Evolutionary conservation across 129 eudicot genomes (phyloP).

Genomic region (Arctium minus): DNA sequence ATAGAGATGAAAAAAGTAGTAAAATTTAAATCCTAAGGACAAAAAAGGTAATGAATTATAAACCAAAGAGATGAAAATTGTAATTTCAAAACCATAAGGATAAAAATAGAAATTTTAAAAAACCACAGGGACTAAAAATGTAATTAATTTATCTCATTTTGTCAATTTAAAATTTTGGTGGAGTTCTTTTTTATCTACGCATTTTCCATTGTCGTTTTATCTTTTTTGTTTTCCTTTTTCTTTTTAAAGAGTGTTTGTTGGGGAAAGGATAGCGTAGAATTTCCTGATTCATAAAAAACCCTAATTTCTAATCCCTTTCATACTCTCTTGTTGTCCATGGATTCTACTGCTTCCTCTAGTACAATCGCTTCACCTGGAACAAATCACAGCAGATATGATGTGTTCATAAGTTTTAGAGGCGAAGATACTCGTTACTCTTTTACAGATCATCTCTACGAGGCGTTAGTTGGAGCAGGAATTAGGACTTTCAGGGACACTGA

Average conservation of each 20-base stretch:
- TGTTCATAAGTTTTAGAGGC: slow-evolving; percentile 5
- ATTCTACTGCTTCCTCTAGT: not conserved
- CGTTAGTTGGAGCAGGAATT: not conserved
- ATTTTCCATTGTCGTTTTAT: not conserved
- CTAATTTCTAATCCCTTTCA: not conserved
- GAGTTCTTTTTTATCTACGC: not conserved
- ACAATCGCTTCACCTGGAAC: not conserved
- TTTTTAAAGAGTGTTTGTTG: not conserved
- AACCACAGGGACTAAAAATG: no score
- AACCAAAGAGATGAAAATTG: no score
- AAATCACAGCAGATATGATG: not conserved
- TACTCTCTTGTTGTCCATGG: not conserved
- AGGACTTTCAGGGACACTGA: not conserved
- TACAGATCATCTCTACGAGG: slow-evolving; percentile 4
- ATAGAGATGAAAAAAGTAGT: no score
- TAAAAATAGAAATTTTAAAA: no score
- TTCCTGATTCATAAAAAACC: not conserved
- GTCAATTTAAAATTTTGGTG: no score
- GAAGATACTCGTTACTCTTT: slow-evolving; percentile 4
- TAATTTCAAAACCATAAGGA: no score
- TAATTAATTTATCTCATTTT: no score
- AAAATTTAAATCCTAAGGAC: no score
- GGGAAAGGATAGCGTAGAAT: not conserved
- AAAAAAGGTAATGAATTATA: no score
- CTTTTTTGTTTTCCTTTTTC: not conserved